Percentiles rank a stretch among this genome's conserved stretches.
These are phyloP conservation scores for Exophiala bonariae DNA, from an alignment of 2,329 filamentous ascomycete genomes.

Conservation along the genomic window DNA sequence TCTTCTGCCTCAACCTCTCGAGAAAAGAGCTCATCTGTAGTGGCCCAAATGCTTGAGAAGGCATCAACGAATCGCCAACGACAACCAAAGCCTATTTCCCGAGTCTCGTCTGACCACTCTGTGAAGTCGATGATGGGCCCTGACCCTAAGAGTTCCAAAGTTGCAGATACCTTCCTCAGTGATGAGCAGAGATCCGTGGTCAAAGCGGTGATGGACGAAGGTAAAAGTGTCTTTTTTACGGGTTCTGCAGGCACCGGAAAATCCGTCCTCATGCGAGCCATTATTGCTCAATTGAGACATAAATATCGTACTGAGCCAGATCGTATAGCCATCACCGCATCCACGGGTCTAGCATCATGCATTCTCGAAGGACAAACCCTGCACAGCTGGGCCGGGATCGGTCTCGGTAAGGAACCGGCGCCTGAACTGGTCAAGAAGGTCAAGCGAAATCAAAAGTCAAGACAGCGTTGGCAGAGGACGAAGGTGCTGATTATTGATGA, in stretches of 20 bases:
- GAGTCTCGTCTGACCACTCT: constrained; percentile 10
- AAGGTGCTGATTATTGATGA: constrained; percentile 91
- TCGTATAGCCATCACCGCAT: constrained; percentile 88
- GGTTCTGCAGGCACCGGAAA: constrained; percentile 96
- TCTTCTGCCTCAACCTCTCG: constrained; percentile 1
- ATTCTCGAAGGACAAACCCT: constrained; percentile 95
- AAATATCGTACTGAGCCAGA: constrained; percentile 78
- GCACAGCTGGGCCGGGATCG: constrained; percentile 94
- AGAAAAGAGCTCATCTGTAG: constrained; percentile 10
- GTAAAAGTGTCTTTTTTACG: constrained; percentile 94
- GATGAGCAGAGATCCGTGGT: constrained; percentile 83
- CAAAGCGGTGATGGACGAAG: constrained; percentile 74
- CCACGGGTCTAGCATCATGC: constrained; percentile 91
- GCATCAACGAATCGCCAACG: constrained; percentile 14
- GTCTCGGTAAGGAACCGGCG: constrained; percentile 85
- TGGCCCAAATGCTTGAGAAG: constrained; percentile 22
- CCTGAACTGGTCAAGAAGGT: constrained; percentile 85
- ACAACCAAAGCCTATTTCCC: constrained; percentile 6
- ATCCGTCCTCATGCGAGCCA: constrained; percentile 90
- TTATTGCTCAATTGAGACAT: constrained; percentile 75
- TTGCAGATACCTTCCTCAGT: constrained; percentile 57
- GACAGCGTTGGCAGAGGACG: constrained; percentile 82
- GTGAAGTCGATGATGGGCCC: constrained; percentile 7
- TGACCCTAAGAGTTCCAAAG: constrained; percentile 28
- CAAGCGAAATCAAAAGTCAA: constrained; percentile 81